Evolutionary conservation across 2,329 filamentous ascomycete genomes (phyloP).

Genomic region (Alternaria triticimaculans): DNA sequence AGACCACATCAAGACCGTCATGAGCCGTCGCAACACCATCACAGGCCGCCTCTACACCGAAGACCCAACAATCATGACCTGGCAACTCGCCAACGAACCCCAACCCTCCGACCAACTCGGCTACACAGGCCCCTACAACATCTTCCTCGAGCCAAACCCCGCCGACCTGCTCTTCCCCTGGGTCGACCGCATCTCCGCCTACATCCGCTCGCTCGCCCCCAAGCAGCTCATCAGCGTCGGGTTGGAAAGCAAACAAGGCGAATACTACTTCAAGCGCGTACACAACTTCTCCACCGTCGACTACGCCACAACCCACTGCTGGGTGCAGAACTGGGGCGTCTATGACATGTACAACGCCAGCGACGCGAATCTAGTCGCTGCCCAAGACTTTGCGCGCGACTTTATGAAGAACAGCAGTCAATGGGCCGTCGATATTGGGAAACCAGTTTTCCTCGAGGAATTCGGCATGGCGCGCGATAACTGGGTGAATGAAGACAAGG

Average conservation of each 20-base stretch:
- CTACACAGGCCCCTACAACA: conserved; percentile 34
- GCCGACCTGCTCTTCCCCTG: conserved; percentile 47
- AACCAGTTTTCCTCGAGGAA: conserved; percentile 50
- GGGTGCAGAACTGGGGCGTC: conserved; percentile 51
- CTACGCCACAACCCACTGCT: conserved; percentile 50
- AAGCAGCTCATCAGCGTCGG: conserved; percentile 50
- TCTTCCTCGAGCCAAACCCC: conserved; percentile 37
- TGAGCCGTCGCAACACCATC: conserved; percentile 46
- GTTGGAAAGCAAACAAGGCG: conserved; percentile 50
- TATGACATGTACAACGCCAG: conserved; percentile 50
- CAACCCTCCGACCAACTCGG: conserved; percentile 37
- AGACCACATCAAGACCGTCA: conserved; percentile 47
- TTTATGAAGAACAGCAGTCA: conserved; percentile 43
- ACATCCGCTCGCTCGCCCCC: conserved; percentile 46
- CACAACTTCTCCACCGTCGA: conserved; percentile 48
- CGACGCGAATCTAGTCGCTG: conserved; percentile 37
- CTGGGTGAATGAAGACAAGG: conserved; percentile 47
- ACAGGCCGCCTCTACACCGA: conserved; percentile 47
- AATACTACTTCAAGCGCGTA: conserved; percentile 49
- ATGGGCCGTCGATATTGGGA: conserved; percentile 48
- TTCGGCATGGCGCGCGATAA: conserved; percentile 52
- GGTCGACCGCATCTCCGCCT: conserved; percentile 46
- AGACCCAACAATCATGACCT: conserved; percentile 51
- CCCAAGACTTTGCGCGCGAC: conserved; percentile 43
- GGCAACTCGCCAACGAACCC: conserved; percentile 52